phyloP scores from a whole-genome alignment of 192 early-diverging fungal species.

The Phlyctochytrium arcticum region DNA sequence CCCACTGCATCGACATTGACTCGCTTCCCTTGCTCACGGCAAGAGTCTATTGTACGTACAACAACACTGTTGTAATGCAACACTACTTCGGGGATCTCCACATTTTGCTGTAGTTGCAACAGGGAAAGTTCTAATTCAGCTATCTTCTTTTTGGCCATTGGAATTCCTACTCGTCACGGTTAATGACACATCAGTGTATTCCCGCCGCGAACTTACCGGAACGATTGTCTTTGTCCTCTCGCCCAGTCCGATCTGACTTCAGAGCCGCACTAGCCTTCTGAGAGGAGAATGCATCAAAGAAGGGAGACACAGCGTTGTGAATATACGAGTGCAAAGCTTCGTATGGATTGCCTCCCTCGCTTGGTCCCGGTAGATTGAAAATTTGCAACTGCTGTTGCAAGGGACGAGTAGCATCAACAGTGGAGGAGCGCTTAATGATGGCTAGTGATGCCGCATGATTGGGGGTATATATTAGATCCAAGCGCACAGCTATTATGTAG shows the following conservation, averaged over 20 bases:
- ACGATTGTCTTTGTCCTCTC: slow-evolving; percentile 65
- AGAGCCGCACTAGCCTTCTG: slow-evolving; percentile 49
- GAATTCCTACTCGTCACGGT: slow-evolving; percentile 57
- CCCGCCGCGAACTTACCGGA: slow-evolving; percentile 45
- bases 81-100: slow-evolving; percentile 91
- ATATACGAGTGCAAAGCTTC: slow-evolving; percentile 88
- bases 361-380: slow-evolving; percentile 83
- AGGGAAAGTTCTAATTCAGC: slow-evolving; percentile 95
- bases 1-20: slow-evolving; percentile 71
- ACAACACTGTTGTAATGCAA: slow-evolving; percentile 87
- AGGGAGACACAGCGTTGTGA: slow-evolving; percentile 89
- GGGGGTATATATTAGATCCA: slow-evolving; percentile 25
- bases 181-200: background rate
- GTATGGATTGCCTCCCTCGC: slow-evolving; percentile 62
- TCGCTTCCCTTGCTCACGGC: slow-evolving; percentile 59
- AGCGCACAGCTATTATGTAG: background rate
- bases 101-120: slow-evolving; percentile 93
- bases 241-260: background rate
- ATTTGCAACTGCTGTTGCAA: slow-evolving; percentile 81
- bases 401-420: slow-evolving; percentile 65
- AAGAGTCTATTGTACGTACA: slow-evolving; percentile 42
- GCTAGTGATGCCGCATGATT: slow-evolving; percentile 23
- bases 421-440: slow-evolving; percentile 35
- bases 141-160: slow-evolving; percentile 98
- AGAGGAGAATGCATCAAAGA: slow-evolving; percentile 90